Evolutionary conservation across 1,284 basidiomycete species (phyloP).

Genomic region (Pisolithus thermaeus): DNA sequence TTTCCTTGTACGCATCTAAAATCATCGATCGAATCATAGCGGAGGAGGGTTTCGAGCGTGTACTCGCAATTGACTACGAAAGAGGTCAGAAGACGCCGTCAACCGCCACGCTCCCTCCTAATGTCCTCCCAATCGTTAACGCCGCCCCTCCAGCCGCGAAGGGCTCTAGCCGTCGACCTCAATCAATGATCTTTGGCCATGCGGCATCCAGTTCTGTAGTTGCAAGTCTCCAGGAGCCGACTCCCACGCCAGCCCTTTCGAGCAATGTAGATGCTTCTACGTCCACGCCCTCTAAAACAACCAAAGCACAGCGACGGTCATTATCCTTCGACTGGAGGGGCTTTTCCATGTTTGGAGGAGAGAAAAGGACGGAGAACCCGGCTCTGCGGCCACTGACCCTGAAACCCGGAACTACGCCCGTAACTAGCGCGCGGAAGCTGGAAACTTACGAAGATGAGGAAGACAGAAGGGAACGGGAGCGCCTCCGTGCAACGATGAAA

Average conservation of each 20-base stretch:
- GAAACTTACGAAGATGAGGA: slow-evolving; percentile 81
- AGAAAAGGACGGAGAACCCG: slow-evolving; percentile 54
- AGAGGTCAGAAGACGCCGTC: slow-evolving; percentile 34
- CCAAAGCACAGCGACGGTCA: slow-evolving; percentile 60
- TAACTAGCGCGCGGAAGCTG: slow-evolving; percentile 63
- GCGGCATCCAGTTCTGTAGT: slow-evolving; percentile 35
- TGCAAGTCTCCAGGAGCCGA: slow-evolving; percentile 28
- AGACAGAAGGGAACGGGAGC: slow-evolving; percentile 77
- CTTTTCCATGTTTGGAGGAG: slow-evolving; percentile 63
- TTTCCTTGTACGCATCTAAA: slow-evolving; percentile 92
- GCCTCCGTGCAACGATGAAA: slow-evolving; percentile 83
- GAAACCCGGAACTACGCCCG: slow-evolving; percentile 51
- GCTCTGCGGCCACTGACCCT: slow-evolving; percentile 69
- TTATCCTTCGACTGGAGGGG: slow-evolving; percentile 77
- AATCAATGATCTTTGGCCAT: slow-evolving; percentile 50
- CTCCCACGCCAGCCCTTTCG: slow-evolving; percentile 33
- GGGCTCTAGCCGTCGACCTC: slow-evolving; percentile 48
- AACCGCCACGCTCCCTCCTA: slow-evolving; percentile 31
- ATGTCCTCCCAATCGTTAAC: slow-evolving; percentile 11
- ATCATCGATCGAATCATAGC: slow-evolving; percentile 94
- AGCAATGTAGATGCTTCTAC: slow-evolving; percentile 13
- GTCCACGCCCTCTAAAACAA: slow-evolving; percentile 23
- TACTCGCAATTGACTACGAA: slow-evolving; percentile 85
- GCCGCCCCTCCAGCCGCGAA: slow-evolving; percentile 4
- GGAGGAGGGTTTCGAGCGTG: slow-evolving; percentile 90